Evolutionary conservation across 2,329 filamentous ascomycete species (phyloP).

Genomic region (Xylaria digitata): DNA sequence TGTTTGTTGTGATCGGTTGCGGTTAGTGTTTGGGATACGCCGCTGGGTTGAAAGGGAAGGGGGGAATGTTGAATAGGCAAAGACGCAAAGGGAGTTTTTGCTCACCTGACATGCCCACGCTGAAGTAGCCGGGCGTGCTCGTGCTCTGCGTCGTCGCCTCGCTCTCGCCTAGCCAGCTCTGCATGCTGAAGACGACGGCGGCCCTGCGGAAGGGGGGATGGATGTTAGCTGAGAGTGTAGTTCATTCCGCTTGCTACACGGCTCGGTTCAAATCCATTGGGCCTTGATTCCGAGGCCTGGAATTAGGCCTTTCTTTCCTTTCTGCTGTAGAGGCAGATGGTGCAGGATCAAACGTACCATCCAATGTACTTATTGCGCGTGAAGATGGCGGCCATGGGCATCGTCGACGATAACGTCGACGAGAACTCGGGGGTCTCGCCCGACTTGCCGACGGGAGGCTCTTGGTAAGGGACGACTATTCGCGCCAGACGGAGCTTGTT

Average conservation of each 20-base stretch:
- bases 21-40: slow-evolving; percentile 3
- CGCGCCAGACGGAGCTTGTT: slow-evolving; percentile 12
- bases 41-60: not conserved
- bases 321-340: not conserved
- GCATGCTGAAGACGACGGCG: slow-evolving; percentile 77
- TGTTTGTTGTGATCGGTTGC: slow-evolving; percentile 52
- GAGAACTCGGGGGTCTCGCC: slow-evolving; percentile 74
- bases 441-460: slow-evolving; percentile 71
- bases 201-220: slow-evolving; percentile 54
- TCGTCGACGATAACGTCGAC: slow-evolving; percentile 77
- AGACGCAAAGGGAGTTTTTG: not conserved
- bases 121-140: slow-evolving; percentile 76
- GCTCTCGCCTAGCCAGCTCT: slow-evolving; percentile 82
- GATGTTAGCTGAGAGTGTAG: slow-evolving; percentile 14
- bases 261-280: not conserved
- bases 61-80: slow-evolving; percentile 57
- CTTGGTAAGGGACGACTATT: slow-evolving; percentile 87
- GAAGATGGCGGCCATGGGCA: slow-evolving; percentile 97
- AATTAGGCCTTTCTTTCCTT: not conserved
- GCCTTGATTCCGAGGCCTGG: too few species aligned
- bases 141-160: slow-evolving; percentile 72
- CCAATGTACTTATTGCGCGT: slow-evolving; percentile 85
- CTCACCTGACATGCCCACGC: slow-evolving; percentile 80
- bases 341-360: slow-evolving; percentile 52
- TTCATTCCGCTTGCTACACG: too few species aligned